Base-by-base conservation (phyloP, 768 basidiomycete species). In the Pholiota molesta region DNA sequence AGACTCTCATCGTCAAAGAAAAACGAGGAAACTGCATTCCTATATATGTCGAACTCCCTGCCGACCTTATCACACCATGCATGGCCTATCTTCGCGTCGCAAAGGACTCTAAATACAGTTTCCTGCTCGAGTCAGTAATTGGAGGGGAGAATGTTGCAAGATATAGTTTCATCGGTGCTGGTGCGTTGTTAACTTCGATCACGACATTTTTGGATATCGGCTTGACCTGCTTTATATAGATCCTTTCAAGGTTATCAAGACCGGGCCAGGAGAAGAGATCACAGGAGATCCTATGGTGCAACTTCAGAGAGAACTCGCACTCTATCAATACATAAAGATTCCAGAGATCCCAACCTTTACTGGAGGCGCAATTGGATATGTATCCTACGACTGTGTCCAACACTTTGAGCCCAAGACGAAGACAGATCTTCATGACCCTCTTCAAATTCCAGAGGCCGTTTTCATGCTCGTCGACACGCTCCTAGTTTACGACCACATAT, bases 401-500 rank as follows among this genome's bases (percentile, higher is more conserved):
- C 88, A 98, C 74, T 99, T 99, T 69, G 97, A 99, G 74, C 95
- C 97, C 56, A 94, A 91, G 78, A 95, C 95, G 7, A 87, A 87
- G 53, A 81, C 88, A 39, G 81, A 85, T 17, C 82, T 95, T 26
- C 77, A 78, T n/a, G 94, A 98, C 72, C 79, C 87, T 9, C 80
- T 97, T 49, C 81, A 83, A n/a, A 91, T 99, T 61, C 97, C 97
- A 2, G 97, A 99, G 73, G 90, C 96, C 11, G 83, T 94, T 64
- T 98, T 99, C 82, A 97, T 99, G 94, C 85, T 99, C 53, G 89
- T 92, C 66, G 96, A 98, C 74, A 95, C 96, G 14, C 84, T 99
- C 65, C 85, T 99, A 74, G 86, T 99, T 70, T 99, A 95, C 75
- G 97, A 99, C 73, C 97, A 99, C 75, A 88, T 99, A 62, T 97